Evolutionary conservation across 2,329 filamentous ascomycete genomes (phyloP).

Genomic region (Ceratocystis papillata): DNA sequence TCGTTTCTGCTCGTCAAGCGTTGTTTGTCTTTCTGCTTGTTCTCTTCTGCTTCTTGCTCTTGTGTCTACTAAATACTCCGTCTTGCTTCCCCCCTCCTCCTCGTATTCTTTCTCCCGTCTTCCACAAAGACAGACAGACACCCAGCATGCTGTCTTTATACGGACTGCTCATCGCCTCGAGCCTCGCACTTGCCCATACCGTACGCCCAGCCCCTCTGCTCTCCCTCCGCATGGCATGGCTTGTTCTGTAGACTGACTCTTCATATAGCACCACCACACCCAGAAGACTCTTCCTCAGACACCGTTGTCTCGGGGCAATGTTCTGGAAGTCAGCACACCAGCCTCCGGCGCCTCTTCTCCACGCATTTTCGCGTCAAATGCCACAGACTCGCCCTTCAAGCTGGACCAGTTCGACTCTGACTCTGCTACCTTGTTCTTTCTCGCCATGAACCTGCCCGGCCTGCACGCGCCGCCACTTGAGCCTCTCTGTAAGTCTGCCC

Average conservation of each 20-base stretch:
- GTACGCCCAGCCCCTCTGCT: neutral
- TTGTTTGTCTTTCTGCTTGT: conserved; percentile 12
- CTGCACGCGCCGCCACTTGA: neutral
- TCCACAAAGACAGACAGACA: neutral
- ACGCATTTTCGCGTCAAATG: neutral
- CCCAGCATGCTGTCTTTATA: conserved; percentile 1
- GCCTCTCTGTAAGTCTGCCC: neutral
- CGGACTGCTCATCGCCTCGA: neutral
- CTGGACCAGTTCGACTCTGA: neutral
- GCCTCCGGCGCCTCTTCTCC: neutral
- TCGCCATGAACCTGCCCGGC: neutral
- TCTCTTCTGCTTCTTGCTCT: conserved; percentile 16
- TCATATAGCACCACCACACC: neutral
- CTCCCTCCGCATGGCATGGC: neutral
- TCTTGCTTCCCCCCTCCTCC: neutral
- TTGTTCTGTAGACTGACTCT: neutral
- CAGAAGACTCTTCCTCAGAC: neutral
- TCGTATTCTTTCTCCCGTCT: neutral
- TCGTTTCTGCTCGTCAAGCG: conserved; percentile 3
- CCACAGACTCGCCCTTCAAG: neutral
- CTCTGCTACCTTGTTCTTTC: neutral
- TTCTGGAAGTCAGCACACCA: neutral
- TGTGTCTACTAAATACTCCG: neutral
- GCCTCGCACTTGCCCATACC: conserved; percentile 15
- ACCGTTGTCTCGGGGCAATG: neutral